Base-by-base conservation (phyloP, 2,329 filamentous ascomycete species). In the Aspergillus pseudoglaucus region DNA sequence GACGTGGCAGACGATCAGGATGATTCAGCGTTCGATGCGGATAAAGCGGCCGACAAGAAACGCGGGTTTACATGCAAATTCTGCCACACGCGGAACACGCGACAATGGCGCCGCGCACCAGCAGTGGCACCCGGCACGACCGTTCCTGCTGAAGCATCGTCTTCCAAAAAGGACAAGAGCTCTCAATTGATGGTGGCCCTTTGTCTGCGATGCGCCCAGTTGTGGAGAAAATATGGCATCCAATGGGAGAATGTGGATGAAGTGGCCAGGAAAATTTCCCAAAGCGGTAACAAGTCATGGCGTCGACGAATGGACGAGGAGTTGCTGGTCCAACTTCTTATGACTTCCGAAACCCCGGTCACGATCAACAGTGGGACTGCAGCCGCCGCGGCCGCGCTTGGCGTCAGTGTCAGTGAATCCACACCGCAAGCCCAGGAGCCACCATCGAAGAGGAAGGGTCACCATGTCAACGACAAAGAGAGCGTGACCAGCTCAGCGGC, bases 171-270 rank as follows among this genome's bases (percentile, higher is more conserved):
- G 67, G 89, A 95, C 55, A 95, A 91, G 64, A 81, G 81, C 10
- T 75, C 78, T 14, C 82, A 86, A 58, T 82, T 86, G 32, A 81
- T 94, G 15, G 79, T 90, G 43, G 90, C 91, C 3, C 78, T 98
- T 4, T 98, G 93, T 65, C 80, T 90, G 49, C 83, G 91, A 50
- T 98, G 93, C 63, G 90, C 90, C 22, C 84, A 93, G 60, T 75
- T 98, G 7, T 98, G 93, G 93, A 85, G 93, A 44, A 88, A 91
- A 55, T 98, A 98, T 67, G 91, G 86, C 14, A 89, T 98, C 52
- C 88, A 94, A 56, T 98, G 89, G 83, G 93, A 97, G 67, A 88
- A 95, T 56, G 80, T 90, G 12, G 93, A 97, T 38, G 91, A 97
- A 59, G 81, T 95, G 33, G 82, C 85, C 35, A 95, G 90, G 72